Evolutionary conservation across 331 rosid genomes (phyloP), one percentile per base, ranked within the genome.

Genomic region (Phaseolus coccineus): DNA sequence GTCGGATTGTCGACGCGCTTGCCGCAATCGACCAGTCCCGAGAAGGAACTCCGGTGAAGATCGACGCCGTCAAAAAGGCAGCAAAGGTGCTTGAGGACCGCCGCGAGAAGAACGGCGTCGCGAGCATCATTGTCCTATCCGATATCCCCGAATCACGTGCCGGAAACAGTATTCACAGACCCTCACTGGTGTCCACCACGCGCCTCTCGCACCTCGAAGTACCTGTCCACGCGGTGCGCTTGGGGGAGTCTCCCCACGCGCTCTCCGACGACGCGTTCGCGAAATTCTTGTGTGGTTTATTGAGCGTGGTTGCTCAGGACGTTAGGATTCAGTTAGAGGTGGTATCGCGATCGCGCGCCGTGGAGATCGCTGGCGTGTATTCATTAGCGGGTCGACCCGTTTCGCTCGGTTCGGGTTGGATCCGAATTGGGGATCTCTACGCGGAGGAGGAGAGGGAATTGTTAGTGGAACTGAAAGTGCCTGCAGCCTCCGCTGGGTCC

Each of bases 11-110:
- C 0, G 98, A 96, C 69, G 91, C 97, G 2, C 86, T 96, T 1
- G 89, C 93, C 1, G 85, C 80, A 4, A 88, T 93, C 7, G 93
- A 91, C 2, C 92, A 89, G 10, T 48, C 79, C 2, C 83, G 80
- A 81, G 93, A 62, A 42, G 84, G 67, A 3, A 13, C 53, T 37
- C 57, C 79, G 8, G 87, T 81, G 48, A 86, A 82, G 37, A 84
- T 81, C 76, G 99, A 96, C 71, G 99, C 98, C 0, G 83, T 96
- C 11, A 89, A 93, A 77, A 96, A 96, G 16, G 98, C 99, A 0
- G 93, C 92, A 0, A 96, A 93, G 57, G 97, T 96, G 1, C 84
- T 96, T 5, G 97, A 93, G 42, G 99, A 96, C 76, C 96, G 99
- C 62, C 96, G 98, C 2, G 97, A 93, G 83, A 89, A 76, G 74